Base-by-base conservation (phyloP, 352 stramenopile genomes). In the Phytopythium sindhum region DNA sequence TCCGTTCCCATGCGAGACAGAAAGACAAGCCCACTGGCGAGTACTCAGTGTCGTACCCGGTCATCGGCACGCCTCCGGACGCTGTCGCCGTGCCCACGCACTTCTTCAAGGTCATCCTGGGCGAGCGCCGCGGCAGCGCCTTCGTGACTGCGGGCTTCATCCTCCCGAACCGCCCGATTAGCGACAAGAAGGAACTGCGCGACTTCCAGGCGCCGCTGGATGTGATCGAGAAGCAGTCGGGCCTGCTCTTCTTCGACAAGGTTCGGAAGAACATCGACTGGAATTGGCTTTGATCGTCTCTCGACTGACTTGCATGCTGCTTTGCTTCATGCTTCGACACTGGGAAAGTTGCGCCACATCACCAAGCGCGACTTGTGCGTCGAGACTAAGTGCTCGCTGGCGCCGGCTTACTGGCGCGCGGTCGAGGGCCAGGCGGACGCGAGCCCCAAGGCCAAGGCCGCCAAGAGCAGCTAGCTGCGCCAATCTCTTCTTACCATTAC, bases 71-170 rank as follows among this genome's bases (percentile, higher is more conserved):
- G 29, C 89, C 91, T 24, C 90, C 91, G 5, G 86, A 95, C 57
- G 76, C 91, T 7, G 72, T 98, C 37, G 75, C 88, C 14, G 94
- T 99, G 47, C 96, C 96, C 15, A 98, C 96, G 55, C 96, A 99
- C 69, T 98, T 99, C 68, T 99, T 98, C 78, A 99, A 99, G 70
- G 83, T 98, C 35, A 70, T 99, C 10, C 75, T 97, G 1, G 89
- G 84, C 6, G 71, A 71, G 58, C 81, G 77, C 47, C 65, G 57
- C 24, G 68, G 70, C 24, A 80, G 87, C 41, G 63, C 48, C n/a
- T 85, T 95, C 60, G 88, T 96, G 63, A 91, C 88, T 3, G 81
- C 85, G 29, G 94, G 91, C 50, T 98, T 99, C 81, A 92, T 98
- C 42, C 70, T 99, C 57, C 94, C 95, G 15, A 98, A 99, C 80